A percentile compares a stretch with the other conserved stretches of the same genome.
Evolutionary conservation across 1,284 basidiomycete genomes (phyloP).

Genomic region (Ustilago crameri): DNA sequence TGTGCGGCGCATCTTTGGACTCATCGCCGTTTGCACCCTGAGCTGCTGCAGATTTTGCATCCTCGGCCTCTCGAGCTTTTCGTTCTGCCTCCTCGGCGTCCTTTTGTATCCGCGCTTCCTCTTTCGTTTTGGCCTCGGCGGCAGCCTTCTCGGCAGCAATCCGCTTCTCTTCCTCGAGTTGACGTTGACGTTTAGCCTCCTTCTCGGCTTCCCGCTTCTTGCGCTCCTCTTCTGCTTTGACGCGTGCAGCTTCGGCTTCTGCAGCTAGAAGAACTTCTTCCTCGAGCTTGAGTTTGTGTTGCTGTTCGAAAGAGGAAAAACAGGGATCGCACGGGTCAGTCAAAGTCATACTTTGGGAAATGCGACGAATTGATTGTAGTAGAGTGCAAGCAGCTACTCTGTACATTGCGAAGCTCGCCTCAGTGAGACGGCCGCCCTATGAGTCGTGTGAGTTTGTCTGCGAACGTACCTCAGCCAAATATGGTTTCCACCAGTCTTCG

Average conservation of each 20-base stretch:
- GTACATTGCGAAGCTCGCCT: not conserved
- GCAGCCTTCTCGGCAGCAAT: slow-evolving; percentile 34
- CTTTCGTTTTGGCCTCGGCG: slow-evolving; percentile 16
- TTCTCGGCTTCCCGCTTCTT: slow-evolving; percentile 32
- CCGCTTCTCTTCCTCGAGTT: slow-evolving; percentile 19
- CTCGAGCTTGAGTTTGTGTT: slow-evolving; percentile 22
- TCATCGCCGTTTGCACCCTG: slow-evolving; percentile 1
- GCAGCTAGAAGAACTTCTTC: slow-evolving; percentile 35
- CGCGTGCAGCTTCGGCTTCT: slow-evolving; percentile 33
- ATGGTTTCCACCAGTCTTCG: slow-evolving; percentile 63
- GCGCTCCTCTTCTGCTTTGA: slow-evolving; percentile 38
- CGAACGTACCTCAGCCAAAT: slow-evolving; percentile 49
- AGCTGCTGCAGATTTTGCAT: not conserved
- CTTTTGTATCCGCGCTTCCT: slow-evolving; percentile 12
- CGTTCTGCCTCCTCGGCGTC: slow-evolving; percentile 28
- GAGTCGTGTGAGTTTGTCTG: slow-evolving; percentile 7
- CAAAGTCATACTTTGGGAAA: not conserved
- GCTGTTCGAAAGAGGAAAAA: slow-evolving; percentile 2
- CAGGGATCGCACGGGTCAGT: slow-evolving; percentile 14
- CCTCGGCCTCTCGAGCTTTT: slow-evolving; percentile 11
- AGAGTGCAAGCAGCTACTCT: not conserved
- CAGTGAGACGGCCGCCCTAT: too few relatives aligned
- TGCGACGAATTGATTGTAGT: not conserved
- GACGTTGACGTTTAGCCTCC: slow-evolving; percentile 34
- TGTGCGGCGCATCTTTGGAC: not conserved